Conservation (phyloP, 345 rosid genomes). For the Nephelium lappaceum region DNA sequence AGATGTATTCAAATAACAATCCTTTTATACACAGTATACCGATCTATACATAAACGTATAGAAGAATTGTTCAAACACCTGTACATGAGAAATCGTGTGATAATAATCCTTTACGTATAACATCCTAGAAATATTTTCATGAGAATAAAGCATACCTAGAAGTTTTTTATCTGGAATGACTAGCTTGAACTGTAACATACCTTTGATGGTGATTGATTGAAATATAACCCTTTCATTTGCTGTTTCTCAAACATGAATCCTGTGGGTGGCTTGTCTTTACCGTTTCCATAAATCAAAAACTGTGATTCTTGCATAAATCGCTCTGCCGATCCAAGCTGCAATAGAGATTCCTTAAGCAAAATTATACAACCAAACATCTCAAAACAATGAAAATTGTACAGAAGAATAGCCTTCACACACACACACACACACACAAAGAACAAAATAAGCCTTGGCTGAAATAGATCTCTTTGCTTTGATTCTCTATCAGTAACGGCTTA, state of each 20-base stretch:
- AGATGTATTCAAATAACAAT: too few species aligned
- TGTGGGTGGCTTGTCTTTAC: slow-evolving; percentile 83
- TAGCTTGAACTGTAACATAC: slow-evolving; percentile 37
- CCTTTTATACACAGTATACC: too few species aligned
- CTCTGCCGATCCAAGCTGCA: slow-evolving; percentile 97
- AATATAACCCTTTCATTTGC: slow-evolving; percentile 88
- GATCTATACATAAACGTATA: too few species aligned
- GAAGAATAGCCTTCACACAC: neutral
- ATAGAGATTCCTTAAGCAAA: slow-evolving; percentile 15
- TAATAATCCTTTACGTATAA: neutral
- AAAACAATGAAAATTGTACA: slow-evolving; percentile 7
- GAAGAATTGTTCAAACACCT: too few species aligned
- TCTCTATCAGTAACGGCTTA: neutral
- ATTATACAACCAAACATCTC: slow-evolving; percentile 7
- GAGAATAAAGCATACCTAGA: neutral
- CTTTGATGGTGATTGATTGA: slow-evolving; percentile 90
- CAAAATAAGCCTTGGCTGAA: neutral
- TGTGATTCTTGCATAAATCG: slow-evolving; percentile 81
- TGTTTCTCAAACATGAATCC: slow-evolving; percentile 95
- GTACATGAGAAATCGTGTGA: too few species aligned
- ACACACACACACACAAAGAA: too few species aligned
- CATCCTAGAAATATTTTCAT: neutral
- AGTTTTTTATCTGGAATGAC: neutral
- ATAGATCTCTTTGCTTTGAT: neutral
- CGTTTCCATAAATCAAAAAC: slow-evolving; percentile 83